Conservation (phyloP, 441 rosid genomes). For the Hura crepitans region DNA sequence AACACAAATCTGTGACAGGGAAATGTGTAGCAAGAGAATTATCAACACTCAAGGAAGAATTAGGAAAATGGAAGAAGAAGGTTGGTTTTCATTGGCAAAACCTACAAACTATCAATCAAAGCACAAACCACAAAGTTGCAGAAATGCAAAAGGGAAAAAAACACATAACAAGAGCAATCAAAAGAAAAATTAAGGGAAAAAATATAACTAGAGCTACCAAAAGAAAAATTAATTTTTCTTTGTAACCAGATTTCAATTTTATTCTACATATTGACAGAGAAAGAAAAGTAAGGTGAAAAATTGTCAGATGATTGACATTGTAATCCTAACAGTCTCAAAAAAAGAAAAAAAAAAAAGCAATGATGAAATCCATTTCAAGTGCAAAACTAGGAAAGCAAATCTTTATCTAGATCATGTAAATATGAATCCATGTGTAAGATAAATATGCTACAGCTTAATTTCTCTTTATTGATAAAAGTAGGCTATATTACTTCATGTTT, state of each 20-base stretch:
- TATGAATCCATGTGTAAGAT: neutral
- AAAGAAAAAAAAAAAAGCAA: neutral
- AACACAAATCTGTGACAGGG: slow-evolving; percentile 5
- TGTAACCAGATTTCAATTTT: neutral
- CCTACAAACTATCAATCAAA: too few species aligned
- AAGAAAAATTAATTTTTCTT: slow-evolving; percentile 1
- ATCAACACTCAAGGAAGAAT: neutral
- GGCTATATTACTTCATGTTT: neutral
- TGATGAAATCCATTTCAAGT: neutral
- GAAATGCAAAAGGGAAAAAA: neutral
- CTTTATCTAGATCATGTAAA: neutral
- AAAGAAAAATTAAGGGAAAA: neutral
- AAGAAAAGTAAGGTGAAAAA: neutral
- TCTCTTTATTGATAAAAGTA: neutral
- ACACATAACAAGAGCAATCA: too few species aligned
- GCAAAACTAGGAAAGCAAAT: neutral
- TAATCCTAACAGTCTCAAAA: neutral
- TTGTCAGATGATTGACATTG: neutral
- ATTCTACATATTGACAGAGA: neutral
- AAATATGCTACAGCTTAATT: neutral
- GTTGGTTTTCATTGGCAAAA: neutral
- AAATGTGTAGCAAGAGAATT: slow-evolving; percentile 17
- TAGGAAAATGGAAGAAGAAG: neutral
- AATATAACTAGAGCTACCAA: neutral
- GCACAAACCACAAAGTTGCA: neutral